Evolutionary conservation across 2,329 filamentous ascomycete genomes (phyloP), one percentile per base, ranked within the genome.

Genomic region (Dactylonectria estremocensis): DNA sequence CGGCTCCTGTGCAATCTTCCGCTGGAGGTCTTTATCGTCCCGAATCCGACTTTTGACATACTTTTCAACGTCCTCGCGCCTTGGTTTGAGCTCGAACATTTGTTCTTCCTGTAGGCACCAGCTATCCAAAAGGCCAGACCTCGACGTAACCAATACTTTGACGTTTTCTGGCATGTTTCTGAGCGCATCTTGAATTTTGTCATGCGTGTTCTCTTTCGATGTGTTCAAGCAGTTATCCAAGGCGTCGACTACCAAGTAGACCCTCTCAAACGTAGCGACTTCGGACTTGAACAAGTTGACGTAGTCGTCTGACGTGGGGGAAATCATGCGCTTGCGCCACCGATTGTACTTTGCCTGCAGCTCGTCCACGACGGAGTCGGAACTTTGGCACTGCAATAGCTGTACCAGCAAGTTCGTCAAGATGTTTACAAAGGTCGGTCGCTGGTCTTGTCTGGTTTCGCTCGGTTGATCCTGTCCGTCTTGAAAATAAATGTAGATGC

Each of bases 401-500:
- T 52, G 49, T 35, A 18, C 33, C 16, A 52, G 11, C 49, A 52
- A 20, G 6, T 11, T 33, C 24, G 18, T 52, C 2, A 52, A 18
- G n/a, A 52, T 52, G 4, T 33, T 31, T 18, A 16, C 49, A 52
- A 33, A 35, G 7, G 10, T 52, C 18, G 49, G 49, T 18, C 49
- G 24, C 4, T 52, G 49, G 10, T 52, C 49, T 7, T 52, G 40
- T n/a, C 40, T 43, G 40, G 40, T n/a, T 43, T n/a, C 40, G n/a
- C 16, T 43, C 14, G 40, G 24, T 1, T 52, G 49, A 31, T 52
- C 49, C 6, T 52, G 49, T 20, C 16, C 24, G 11, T 52, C 49
- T 28, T 33, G 49, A 9, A 52, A 52, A 52, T 52, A 52, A 8
- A 52, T 24, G 49, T 52, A 52, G 28, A 52, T 52, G 11, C 49